These are phyloP conservation scores for Elsinoe batatas DNA, from an alignment of 2,329 filamentous ascomycete genomes.

Conservation along the genomic window DNA sequence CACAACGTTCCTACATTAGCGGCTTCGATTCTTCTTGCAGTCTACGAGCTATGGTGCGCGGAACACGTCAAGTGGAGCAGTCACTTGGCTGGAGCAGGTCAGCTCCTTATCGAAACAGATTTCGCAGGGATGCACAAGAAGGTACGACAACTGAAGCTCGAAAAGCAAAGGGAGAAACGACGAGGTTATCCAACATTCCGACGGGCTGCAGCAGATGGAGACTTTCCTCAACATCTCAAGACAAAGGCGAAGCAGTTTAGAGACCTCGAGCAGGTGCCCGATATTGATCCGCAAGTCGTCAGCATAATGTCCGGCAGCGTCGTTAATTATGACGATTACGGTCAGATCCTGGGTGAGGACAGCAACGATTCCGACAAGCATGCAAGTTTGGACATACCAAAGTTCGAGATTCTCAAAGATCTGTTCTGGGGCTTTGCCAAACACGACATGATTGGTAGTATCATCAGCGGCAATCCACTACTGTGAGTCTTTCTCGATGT, in stretches of 20 bases:
- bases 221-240: background rate
- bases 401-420: constrained; percentile 72
- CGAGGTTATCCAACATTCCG: constrained; percentile 6
- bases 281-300: constrained; percentile 48
- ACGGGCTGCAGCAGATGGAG: background rate
- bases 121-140: constrained; percentile 62
- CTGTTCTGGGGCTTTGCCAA: constrained; percentile 95
- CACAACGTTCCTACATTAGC: constrained; percentile 75
- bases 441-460: constrained; percentile 85
- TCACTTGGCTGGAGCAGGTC: constrained; percentile 74
- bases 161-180: constrained; percentile 27
- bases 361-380: constrained; percentile 20
- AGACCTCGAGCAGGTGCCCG: constrained; percentile 28
- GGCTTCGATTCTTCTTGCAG: constrained; percentile 74
- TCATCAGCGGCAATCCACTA: constrained; percentile 73
- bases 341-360: constrained; percentile 36
- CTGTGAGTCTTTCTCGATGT: constrained; percentile 53
- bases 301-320: constrained; percentile 48
- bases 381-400: constrained; percentile 54
- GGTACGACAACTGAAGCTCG: constrained; percentile 55
- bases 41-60: constrained; percentile 89
- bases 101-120: constrained; percentile 74
- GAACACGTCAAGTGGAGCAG: constrained; percentile 95
- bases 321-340: constrained; percentile 50
- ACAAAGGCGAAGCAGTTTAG: constrained; percentile 4